phyloP scores from a whole-genome alignment of 1,284 basidiomycete species.

The Dichomitus squalens region DNA sequence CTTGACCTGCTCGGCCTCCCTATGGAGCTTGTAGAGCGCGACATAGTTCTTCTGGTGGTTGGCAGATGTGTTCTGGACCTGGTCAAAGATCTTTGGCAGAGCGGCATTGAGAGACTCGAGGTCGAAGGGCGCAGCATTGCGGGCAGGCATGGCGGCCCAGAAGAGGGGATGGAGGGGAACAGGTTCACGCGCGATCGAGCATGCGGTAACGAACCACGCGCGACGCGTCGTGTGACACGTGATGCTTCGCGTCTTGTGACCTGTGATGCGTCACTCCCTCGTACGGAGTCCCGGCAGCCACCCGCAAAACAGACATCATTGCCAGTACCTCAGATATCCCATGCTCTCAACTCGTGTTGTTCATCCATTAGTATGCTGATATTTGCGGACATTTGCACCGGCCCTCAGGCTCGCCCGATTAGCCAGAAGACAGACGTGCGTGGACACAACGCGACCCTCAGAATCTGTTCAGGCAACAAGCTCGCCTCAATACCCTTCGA shows the following conservation, averaged over 20 bases:
- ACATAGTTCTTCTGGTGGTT: slow-evolving; percentile 94
- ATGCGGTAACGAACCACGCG: not conserved
- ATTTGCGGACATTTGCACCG: no score
- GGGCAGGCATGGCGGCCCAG: slow-evolving; percentile 33
- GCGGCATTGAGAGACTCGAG: slow-evolving; percentile 35
- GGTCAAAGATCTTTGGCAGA: slow-evolving; percentile 72
- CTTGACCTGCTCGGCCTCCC: slow-evolving; percentile 61
- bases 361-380: no score
- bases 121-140: slow-evolving; percentile 32
- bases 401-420: no score
- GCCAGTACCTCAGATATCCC: no score
- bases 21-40: slow-evolving; percentile 83
- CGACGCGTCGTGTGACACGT: not conserved
- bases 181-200: not conserved
- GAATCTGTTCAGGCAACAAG: no score
- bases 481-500: no score
- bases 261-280: slow-evolving; percentile 19
- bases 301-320: no score
- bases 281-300: slow-evolving; percentile 1
- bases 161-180: no score
- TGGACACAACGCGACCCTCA: no score
- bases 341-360: no score
- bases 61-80: slow-evolving; percentile 81
- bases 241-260: slow-evolving; percentile 15
- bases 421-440: no score